Percentiles rank a stretch among this genome's conserved stretches.
Evolutionary conservation across 495 filamentous ascomycete species (phyloP).

Genomic region (Aspergillus baeticus): DNA sequence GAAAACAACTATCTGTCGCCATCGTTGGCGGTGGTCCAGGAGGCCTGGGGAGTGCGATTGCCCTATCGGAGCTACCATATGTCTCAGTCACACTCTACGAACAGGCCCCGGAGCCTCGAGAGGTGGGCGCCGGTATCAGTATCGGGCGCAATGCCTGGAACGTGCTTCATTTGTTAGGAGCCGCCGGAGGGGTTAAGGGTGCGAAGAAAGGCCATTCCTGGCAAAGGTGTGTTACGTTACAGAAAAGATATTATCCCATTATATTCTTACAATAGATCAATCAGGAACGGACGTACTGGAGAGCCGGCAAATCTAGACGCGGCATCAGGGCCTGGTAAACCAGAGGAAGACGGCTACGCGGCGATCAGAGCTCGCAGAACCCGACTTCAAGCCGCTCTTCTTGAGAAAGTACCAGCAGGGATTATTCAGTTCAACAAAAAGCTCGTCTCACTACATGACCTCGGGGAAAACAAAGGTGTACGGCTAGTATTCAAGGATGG

Average conservation of each 20-base stretch:
- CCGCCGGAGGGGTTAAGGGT: constrained; percentile 36
- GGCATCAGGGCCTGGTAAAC: neutral
- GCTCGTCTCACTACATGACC: neutral
- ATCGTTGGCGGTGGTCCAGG: constrained; percentile 47
- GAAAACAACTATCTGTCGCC: constrained; percentile 26
- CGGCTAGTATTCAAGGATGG: constrained; percentile 27
- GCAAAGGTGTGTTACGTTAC: too few relatives aligned
- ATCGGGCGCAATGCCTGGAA: constrained; percentile 37
- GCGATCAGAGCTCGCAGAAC: neutral
- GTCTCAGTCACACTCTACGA: constrained; percentile 47
- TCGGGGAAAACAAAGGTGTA: neutral
- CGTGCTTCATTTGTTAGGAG: constrained; percentile 45
- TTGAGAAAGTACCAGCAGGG: neutral
- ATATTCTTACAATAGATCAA: too few relatives aligned
- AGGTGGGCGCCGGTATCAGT: constrained; percentile 49
- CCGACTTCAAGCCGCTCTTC: neutral
- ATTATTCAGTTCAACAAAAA: constrained; percentile 1
- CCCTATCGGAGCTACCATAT: constrained; percentile 42
- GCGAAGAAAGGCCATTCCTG: constrained; percentile 10
- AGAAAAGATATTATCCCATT: too few relatives aligned
- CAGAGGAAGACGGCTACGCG: neutral
- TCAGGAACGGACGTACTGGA: too few relatives aligned
- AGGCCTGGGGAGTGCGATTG: constrained; percentile 48
- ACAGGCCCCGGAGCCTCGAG: constrained; percentile 40
- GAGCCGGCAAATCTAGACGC: too few relatives aligned